A percentile compares a stretch with the other conserved stretches of the same genome.
Conservation (phyloP, 2,329 filamentous ascomycete species). For the Epichloe sibirici region DNA sequence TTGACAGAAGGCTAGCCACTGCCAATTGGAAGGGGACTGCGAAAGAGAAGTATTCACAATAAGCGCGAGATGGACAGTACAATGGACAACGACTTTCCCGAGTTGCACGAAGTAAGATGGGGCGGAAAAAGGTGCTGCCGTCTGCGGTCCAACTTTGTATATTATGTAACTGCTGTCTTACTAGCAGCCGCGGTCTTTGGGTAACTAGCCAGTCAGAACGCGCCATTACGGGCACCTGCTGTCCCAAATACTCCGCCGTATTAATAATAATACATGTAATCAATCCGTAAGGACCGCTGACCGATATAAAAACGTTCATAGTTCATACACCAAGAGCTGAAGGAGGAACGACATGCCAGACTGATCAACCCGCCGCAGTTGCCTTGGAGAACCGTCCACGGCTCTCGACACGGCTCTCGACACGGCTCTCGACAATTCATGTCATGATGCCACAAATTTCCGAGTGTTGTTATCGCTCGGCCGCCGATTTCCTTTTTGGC, state of each 20-base stretch:
- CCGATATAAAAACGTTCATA: no score
- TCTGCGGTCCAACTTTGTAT: not conserved
- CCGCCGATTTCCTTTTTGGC: not conserved
- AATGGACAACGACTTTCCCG: slow-evolving; percentile 6
- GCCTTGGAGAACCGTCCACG: no score
- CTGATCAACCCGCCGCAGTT: no score
- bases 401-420: not conserved
- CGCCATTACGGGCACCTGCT: not conserved
- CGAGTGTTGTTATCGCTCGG: not conserved
- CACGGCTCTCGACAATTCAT: not conserved
- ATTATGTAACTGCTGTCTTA: not conserved
- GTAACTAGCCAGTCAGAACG: not conserved
- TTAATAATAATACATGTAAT: no score
- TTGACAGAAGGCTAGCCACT: slow-evolving; percentile 18
- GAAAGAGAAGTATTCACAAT: slow-evolving; percentile 9
- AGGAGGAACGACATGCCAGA: not conserved
- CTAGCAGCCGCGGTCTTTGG: not conserved
- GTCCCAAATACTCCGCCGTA: not conserved
- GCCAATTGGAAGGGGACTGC: slow-evolving; percentile 8
- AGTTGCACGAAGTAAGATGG: slow-evolving; percentile 10
- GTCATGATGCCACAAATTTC: not conserved
- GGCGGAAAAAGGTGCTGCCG: slow-evolving; percentile 8
- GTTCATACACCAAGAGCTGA: no score
- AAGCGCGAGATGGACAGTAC: not conserved
- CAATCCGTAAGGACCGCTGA: no score